These are phyloP conservation scores for Metarhizium anisopliae DNA, from an alignment of 2,329 filamentous ascomycete genomes.

Conservation along the genomic window DNA sequence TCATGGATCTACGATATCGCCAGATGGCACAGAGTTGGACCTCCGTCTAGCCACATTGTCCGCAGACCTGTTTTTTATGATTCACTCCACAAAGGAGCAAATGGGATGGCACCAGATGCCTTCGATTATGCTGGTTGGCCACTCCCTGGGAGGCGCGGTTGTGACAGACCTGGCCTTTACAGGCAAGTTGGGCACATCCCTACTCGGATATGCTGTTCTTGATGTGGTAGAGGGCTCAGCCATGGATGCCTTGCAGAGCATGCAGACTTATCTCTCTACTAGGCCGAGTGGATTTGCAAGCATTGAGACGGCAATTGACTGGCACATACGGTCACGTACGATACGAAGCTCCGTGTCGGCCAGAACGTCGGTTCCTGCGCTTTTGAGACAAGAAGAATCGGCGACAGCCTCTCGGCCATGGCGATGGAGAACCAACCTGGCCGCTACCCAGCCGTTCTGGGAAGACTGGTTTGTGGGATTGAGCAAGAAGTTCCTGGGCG, in stretches of 20 bases:
- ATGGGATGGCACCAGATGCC: slow-evolving; percentile 71
- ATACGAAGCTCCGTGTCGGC: slow-evolving; percentile 79
- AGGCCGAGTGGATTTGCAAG: slow-evolving; percentile 72
- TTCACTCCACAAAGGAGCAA: slow-evolving; percentile 55
- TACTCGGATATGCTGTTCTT: slow-evolving; percentile 82
- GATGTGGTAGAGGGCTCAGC: slow-evolving; percentile 96
- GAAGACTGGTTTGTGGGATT: slow-evolving; percentile 86
- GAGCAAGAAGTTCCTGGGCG: slow-evolving; percentile 77
- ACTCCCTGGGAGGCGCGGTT: slow-evolving; percentile 87
- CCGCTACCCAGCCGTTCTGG: slow-evolving; percentile 83
- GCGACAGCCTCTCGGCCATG: slow-evolving; percentile 41
- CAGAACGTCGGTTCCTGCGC: slow-evolving; percentile 73
- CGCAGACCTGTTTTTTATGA: slow-evolving; percentile 60
- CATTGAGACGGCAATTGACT: slow-evolving; percentile 74
- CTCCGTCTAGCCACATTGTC: slow-evolving; percentile 66
- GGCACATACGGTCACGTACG: slow-evolving; percentile 85
- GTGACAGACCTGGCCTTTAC: slow-evolving; percentile 74
- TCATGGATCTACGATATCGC: slow-evolving; percentile 64
- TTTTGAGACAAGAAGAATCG: slow-evolving; percentile 48
- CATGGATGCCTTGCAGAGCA: slow-evolving; percentile 87
- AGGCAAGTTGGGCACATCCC: slow-evolving; percentile 52
- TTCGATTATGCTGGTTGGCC: slow-evolving; percentile 75
- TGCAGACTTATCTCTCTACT: slow-evolving; percentile 83
- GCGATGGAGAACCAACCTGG: slow-evolving; percentile 81
- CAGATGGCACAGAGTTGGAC: slow-evolving; percentile 39